phyloP scores from a whole-genome alignment of 345 rosid genomes.

The Eucalyptus camaldulensis region DNA sequence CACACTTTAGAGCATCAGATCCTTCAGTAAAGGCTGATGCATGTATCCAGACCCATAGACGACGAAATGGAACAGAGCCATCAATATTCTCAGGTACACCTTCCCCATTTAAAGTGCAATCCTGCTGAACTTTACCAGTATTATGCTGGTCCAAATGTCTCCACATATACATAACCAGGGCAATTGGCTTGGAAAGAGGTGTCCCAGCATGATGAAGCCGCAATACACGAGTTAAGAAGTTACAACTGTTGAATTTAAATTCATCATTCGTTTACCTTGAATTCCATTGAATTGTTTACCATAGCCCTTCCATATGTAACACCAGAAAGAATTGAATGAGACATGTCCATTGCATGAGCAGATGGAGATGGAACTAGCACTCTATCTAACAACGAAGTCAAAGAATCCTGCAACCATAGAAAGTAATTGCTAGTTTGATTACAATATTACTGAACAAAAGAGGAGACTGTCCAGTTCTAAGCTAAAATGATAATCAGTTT shows the following conservation, averaged over 20 bases:
- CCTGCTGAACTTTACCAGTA: conserved; percentile 7
- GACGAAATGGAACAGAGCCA: conserved; percentile 11
- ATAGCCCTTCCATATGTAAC: conserved; percentile 42
- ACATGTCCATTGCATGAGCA: conserved; percentile 17
- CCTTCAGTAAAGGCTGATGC: conserved; percentile 75
- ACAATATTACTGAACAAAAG: background rate
- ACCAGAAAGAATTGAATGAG: conserved; percentile 45
- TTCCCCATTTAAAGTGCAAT: background rate
- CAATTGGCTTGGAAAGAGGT: conserved; percentile 35
- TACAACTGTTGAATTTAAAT: background rate
- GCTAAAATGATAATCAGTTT: background rate
- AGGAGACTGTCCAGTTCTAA: background rate
- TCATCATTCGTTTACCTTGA: background rate
- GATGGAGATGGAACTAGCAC: conserved; percentile 47
- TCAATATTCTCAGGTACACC: background rate
- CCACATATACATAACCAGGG: conserved; percentile 80
- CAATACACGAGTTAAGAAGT: background rate
- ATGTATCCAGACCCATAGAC: conserved; percentile 86
- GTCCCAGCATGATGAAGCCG: conserved; percentile 69
- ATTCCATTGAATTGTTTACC: conserved; percentile 23
- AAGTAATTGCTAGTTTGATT: background rate
- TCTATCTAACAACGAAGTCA: conserved; percentile 39
- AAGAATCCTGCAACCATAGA: conserved; percentile 35
- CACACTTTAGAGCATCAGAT: conserved; percentile 45
- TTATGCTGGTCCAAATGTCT: conserved; percentile 17